Evolutionary conservation across 2,329 filamentous ascomycete species (phyloP).

Genomic region (Claviceps digitariae): DNA sequence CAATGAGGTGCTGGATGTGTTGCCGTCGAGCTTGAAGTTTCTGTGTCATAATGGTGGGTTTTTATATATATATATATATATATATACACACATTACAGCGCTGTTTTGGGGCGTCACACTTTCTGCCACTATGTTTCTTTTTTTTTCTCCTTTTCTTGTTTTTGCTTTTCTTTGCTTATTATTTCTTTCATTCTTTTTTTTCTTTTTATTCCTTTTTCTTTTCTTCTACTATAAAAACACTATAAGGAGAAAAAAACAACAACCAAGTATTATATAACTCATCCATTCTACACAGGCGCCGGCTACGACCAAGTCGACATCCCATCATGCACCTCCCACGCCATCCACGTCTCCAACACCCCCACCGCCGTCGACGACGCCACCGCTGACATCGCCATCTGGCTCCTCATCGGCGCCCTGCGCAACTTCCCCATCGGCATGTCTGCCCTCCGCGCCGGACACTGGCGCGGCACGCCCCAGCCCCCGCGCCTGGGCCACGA

Average conservation of each 20-base stretch:
- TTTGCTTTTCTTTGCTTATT: no score
- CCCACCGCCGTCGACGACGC: conserved; percentile 72
- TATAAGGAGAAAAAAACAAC: neutral
- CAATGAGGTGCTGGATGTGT: conserved; percentile 47
- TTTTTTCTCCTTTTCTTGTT: no score
- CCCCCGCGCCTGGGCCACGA: conserved; percentile 54
- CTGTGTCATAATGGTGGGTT: conserved; percentile 45
- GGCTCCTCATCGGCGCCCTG: conserved; percentile 67
- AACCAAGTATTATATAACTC: no score
- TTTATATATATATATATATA: no score
- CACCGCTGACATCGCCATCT: conserved; percentile 71
- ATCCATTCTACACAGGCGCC: conserved; percentile 37
- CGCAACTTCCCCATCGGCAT: conserved; percentile 59
- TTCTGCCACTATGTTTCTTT: no score
- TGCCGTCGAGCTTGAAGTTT: conserved; percentile 41
- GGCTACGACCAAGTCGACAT: conserved; percentile 79
- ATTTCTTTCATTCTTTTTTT: no score
- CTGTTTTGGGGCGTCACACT: no score
- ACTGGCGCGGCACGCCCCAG: conserved; percentile 49
- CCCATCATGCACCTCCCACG: conserved; percentile 51
- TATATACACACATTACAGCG: no score
- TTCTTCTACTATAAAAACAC: no score
- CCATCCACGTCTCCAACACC: conserved; percentile 63
- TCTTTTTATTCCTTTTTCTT: no score
- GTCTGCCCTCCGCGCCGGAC: conserved; percentile 47